Evolutionary conservation across 1,284 basidiomycete genomes (phyloP).

Genomic region (Ganoderma leucocontextum): DNA sequence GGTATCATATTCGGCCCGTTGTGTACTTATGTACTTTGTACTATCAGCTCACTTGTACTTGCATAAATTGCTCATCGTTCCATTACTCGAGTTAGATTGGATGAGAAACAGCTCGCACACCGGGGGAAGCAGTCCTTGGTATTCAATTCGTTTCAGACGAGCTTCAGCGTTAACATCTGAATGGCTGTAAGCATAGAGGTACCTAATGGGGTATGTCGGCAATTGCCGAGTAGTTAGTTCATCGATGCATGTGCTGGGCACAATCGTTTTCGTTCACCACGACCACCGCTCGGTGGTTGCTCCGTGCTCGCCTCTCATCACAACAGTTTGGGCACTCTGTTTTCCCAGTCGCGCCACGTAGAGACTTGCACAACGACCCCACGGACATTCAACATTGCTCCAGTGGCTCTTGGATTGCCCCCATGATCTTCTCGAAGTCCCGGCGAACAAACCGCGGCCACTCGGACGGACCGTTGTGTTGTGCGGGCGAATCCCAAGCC

Average conservation of each 20-base stretch:
- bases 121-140: not conserved
- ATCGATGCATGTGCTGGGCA: not conserved
- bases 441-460: not conserved
- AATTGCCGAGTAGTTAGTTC: not conserved
- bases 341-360: not conserved
- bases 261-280: not conserved
- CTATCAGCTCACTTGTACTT: not conserved
- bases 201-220: not conserved
- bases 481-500: not conserved
- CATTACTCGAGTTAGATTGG: not conserved
- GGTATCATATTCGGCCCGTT: not conserved
- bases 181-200: not conserved
- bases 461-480: slow-evolving; percentile 13
- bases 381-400: not conserved
- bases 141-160: not conserved
- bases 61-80: not conserved
- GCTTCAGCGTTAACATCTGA: too few relatives aligned
- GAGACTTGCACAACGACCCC: too few relatives aligned
- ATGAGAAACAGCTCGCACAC: not conserved
- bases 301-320: not conserved
- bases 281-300: not conserved
- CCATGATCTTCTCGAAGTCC: slow-evolving; percentile 21
- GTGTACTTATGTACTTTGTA: not conserved
- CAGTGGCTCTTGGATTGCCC: not conserved
- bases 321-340: not conserved